A percentile compares a stretch with the other conserved stretches of the same genome.
These are phyloP conservation scores for Platanus orientalis DNA, from an alignment of 164 flowering plant species.

Conservation along the genomic window DNA sequence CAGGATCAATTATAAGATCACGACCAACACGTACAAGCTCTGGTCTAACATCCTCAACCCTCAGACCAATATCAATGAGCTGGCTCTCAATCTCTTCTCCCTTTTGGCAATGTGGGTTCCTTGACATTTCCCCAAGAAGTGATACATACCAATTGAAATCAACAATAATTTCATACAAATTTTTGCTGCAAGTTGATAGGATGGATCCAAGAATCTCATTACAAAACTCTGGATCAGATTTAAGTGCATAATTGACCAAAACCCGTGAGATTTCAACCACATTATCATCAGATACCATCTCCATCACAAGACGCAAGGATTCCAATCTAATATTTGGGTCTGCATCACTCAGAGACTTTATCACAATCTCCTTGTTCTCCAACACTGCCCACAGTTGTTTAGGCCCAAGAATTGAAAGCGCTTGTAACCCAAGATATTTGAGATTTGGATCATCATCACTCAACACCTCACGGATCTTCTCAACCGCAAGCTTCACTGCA, in stretches of 20 bases:
- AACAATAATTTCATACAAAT: slow-evolving; percentile 62
- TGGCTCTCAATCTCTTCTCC: slow-evolving; percentile 88
- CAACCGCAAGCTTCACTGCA: slow-evolving; percentile 67
- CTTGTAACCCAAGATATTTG: slow-evolving; percentile 84
- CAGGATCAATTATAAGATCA: slow-evolving; percentile 85
- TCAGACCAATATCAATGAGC: slow-evolving; percentile 78
- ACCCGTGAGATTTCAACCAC: slow-evolving; percentile 65
- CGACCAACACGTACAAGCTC: slow-evolving; percentile 76
- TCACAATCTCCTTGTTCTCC: slow-evolving; percentile 83
- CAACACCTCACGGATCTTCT: slow-evolving; percentile 62
- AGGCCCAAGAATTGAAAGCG: slow-evolving; percentile 50
- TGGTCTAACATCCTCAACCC: slow-evolving; percentile 82
- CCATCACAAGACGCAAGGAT: slow-evolving; percentile 71
- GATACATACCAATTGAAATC: slow-evolving; percentile 97
- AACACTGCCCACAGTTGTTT: slow-evolving; percentile 71
- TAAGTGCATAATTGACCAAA: slow-evolving; percentile 70
- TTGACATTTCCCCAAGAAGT: slow-evolving; percentile 86
- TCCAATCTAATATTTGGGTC: slow-evolving; percentile 71
- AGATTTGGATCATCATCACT: slow-evolving; percentile 80
- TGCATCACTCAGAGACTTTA: slow-evolving; percentile 71
- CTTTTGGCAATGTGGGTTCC: slow-evolving; percentile 73
- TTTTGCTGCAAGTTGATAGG: slow-evolving; percentile 55
- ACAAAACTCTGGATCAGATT: slow-evolving; percentile 87
- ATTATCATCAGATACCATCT: slow-evolving; percentile 74
- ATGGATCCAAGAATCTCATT: slow-evolving; percentile 76